Evolutionary conservation across 2,329 filamentous ascomycete genomes (phyloP).

Genomic region (Teratosphaeria zuluensis): DNA sequence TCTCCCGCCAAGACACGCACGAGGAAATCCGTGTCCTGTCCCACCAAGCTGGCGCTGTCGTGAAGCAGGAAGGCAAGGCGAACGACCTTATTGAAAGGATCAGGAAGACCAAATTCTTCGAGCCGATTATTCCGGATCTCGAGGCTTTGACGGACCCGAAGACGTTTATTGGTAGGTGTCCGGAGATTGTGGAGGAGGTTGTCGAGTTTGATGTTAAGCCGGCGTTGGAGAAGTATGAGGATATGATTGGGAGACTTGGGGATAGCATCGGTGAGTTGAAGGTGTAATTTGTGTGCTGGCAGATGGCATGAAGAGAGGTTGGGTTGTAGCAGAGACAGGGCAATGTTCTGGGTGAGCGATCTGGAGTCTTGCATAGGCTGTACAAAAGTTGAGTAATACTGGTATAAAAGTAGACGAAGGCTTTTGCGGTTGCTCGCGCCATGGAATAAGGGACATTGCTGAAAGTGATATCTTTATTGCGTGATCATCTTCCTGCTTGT

Average conservation of each 20-base stretch:
- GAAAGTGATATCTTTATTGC: too few species aligned
- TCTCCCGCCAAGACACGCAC: constrained; percentile 70
- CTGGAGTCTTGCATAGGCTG: background rate
- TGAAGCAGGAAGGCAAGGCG: constrained; percentile 61
- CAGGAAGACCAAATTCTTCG: constrained; percentile 62
- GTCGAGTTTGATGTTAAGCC: constrained; percentile 26
- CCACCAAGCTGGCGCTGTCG: constrained; percentile 61
- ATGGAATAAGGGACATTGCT: too few species aligned
- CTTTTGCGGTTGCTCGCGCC: too few species aligned
- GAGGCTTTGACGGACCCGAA: constrained; percentile 27
- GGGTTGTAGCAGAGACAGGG: too few species aligned
- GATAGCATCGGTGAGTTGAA: constrained; percentile 18
- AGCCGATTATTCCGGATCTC: constrained; percentile 30
- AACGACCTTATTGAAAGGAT: constrained; percentile 81
- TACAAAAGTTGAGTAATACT: background rate
- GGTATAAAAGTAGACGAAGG: too few species aligned
- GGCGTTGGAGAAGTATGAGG: constrained; percentile 26
- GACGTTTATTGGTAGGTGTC: constrained; percentile 29
- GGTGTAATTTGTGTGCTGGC: constrained; percentile 18
- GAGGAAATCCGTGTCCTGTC: constrained; percentile 75
- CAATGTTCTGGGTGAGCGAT: background rate
- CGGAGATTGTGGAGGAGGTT: constrained; percentile 32
- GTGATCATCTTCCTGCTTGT: too few species aligned
- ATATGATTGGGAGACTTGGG: constrained; percentile 11
- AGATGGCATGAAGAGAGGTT: too few species aligned